Percentiles rank a stretch among this genome's conserved stretches.
These are phyloP conservation scores for Zygoascus ofunaensis DNA, from an alignment of 805 yeast species.

Conservation along the genomic window DNA sequence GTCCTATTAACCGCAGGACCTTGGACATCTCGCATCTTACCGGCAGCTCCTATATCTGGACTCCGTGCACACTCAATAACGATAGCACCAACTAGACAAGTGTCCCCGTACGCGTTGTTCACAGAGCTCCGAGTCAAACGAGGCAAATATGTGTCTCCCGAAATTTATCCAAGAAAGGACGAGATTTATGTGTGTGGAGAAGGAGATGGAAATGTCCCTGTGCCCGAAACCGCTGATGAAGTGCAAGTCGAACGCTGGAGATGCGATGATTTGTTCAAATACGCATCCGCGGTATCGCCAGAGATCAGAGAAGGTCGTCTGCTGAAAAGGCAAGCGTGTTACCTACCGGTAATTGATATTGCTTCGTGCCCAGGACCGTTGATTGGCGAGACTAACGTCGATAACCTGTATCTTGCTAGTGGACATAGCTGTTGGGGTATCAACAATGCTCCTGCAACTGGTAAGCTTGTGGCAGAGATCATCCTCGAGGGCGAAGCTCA, in stretches of 20 bases:
- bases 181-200: constrained; percentile 97
- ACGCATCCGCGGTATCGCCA: constrained; percentile 68
- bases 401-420: constrained; percentile 66
- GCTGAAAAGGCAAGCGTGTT: constrained; percentile 84
- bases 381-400: constrained; percentile 87
- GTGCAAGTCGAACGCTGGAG: constrained; percentile 79
- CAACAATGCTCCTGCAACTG: constrained; percentile 95
- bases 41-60: constrained; percentile 91
- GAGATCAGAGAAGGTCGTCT: constrained; percentile 66
- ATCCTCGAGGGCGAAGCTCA: constrained; percentile 72
- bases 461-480: constrained; percentile 83
- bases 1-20: constrained; percentile 90
- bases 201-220: constrained; percentile 81
- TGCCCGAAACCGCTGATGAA: constrained; percentile 91
- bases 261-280: constrained; percentile 78
- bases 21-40: constrained; percentile 87
- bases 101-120: constrained; percentile 90
- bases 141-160: constrained; percentile 62
- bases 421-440: constrained; percentile 99
- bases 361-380: constrained; percentile 90
- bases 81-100: constrained; percentile 53
- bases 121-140: constrained; percentile 76
- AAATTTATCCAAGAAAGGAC: constrained; percentile 87
- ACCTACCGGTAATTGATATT: constrained; percentile 86
- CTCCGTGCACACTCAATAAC: constrained; percentile 93